These are phyloP conservation scores for Blastobotrys petasosporus DNA, from an alignment of 1,139 yeast genomes.

Conservation along the genomic window DNA sequence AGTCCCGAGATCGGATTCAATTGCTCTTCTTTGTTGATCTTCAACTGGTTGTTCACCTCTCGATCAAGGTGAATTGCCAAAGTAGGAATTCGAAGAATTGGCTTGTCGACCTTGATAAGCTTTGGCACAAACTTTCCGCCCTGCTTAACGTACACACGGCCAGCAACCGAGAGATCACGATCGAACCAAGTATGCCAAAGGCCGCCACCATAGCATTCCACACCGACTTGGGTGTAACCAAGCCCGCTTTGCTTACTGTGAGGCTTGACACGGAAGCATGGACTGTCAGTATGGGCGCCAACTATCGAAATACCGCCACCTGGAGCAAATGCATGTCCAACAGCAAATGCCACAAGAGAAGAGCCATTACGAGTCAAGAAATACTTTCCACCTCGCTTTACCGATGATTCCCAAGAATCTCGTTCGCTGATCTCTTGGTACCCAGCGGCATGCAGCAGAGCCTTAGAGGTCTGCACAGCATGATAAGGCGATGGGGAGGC, in stretches of 20 bases:
- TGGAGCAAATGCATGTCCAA: conserved; percentile 67
- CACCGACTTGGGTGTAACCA: conserved; percentile 86
- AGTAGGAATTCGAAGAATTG: conserved; percentile 86
- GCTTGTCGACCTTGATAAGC: conserved; percentile 73
- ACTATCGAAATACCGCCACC: conserved; percentile 83
- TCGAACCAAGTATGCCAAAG: conserved; percentile 82
- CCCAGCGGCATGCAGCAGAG: conserved; percentile 51
- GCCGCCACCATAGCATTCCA: conserved; percentile 94
- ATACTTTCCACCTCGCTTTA: conserved; percentile 59
- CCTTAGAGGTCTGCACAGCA: conserved; percentile 66
- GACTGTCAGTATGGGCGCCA: conserved; percentile 95
- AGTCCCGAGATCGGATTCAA: conserved; percentile 84
- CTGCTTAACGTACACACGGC: conserved; percentile 69
- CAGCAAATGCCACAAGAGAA: conserved; percentile 78
- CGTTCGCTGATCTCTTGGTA: conserved; percentile 71
- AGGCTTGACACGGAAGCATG: conserved; percentile 89
- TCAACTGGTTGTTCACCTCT: conserved; percentile 70
- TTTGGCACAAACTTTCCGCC: conserved; percentile 52
- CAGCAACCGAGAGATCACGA: conserved; percentile 86
- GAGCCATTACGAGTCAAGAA: conserved; percentile 62
- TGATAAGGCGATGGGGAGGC: conserved; percentile 93
- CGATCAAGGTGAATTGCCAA: conserved; percentile 89
- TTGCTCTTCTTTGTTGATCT: conserved; percentile 84
- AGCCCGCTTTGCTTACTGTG: conserved; percentile 57
- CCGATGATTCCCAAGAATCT: conserved; percentile 58